Percentiles rank a stretch among this genome's conserved stretches.
Evolutionary conservation across 257 asterid species (phyloP).

Genomic region (Cynanchum wilfordii): DNA sequence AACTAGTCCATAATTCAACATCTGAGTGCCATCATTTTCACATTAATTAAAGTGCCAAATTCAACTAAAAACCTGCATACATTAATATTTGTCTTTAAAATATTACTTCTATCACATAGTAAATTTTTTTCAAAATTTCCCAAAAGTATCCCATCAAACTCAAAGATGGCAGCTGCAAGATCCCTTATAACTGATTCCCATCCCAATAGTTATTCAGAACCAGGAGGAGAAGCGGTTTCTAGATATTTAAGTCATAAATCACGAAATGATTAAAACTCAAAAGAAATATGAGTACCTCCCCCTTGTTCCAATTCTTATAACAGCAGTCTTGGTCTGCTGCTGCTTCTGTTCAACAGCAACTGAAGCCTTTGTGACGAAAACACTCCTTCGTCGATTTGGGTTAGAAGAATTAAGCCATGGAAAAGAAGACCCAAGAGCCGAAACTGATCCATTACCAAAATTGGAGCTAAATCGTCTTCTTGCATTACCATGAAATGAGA

Average conservation of each 20-base stretch:
- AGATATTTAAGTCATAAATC: background rate
- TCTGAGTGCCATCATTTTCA: background rate
- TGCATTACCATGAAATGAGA: conserved; percentile 18
- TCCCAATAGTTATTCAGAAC: background rate
- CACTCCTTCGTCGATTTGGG: conserved; percentile 23
- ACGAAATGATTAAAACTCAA: background rate
- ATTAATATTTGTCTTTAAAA: background rate
- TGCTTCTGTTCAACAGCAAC: conserved; percentile 54
- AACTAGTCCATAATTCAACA: background rate
- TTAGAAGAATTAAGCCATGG: conserved; percentile 30
- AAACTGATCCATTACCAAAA: conserved; percentile 32
- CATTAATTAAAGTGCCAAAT: background rate
- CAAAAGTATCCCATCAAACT: background rate
- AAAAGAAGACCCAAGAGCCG: conserved; percentile 39
- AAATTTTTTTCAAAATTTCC: background rate
- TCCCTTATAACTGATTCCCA: background rate
- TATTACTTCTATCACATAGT: background rate
- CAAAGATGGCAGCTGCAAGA: background rate
- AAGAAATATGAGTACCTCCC: conserved; percentile 56
- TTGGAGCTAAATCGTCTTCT: conserved; percentile 30
- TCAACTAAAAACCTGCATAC: background rate
- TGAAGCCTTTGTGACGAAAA: conserved; percentile 44
- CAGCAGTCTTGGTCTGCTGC: conserved; percentile 55
- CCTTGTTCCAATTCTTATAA: conserved; percentile 83
- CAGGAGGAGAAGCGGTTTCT: background rate